These are phyloP conservation scores for Blastobotrys petasosporus DNA, from an alignment of 1,139 yeast genomes.

Conservation along the genomic window DNA sequence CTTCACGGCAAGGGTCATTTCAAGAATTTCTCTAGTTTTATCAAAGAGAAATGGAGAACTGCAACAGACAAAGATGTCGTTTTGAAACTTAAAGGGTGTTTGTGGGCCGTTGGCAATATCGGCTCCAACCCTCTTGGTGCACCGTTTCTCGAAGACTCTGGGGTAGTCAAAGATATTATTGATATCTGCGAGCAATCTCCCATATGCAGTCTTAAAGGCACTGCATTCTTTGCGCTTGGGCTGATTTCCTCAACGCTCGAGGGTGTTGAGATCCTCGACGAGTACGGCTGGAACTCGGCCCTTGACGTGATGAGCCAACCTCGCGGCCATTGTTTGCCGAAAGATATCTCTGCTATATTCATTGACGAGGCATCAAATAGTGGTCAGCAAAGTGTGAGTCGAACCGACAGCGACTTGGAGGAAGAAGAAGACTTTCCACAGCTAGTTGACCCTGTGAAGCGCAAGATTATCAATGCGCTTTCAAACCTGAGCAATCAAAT, in stretches of 20 bases:
- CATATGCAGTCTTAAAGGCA: conserved; percentile 62
- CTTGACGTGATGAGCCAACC: conserved; percentile 49
- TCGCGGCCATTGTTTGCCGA: conserved; percentile 38
- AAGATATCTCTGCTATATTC: conserved; percentile 19
- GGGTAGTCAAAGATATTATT: conserved; percentile 51
- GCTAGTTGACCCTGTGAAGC: conserved; percentile 38
- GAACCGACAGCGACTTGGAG: conserved; percentile 21
- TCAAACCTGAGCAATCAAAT: conserved; percentile 62
- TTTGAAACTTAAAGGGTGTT: conserved; percentile 57
- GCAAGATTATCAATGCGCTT: conserved; percentile 49
- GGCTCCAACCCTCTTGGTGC: conserved; percentile 62
- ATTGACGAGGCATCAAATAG: background rate
- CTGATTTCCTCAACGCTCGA: conserved; percentile 65
- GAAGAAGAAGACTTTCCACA: conserved; percentile 27
- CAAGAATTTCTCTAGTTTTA: conserved; percentile 38
- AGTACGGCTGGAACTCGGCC: conserved; percentile 66
- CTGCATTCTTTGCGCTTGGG: conserved; percentile 75
- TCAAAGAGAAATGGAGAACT: conserved; percentile 26
- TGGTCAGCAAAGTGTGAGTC: background rate
- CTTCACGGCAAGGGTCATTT: conserved; percentile 46
- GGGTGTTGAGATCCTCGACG: conserved; percentile 84
- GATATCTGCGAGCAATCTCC: conserved; percentile 48
- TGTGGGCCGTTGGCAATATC: conserved; percentile 86
- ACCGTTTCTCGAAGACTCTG: conserved; percentile 56
- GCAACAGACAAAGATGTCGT: conserved; percentile 27